Conservation (phyloP, 148 eudicot species). For the Tetragonia tetragonoides region DNA sequence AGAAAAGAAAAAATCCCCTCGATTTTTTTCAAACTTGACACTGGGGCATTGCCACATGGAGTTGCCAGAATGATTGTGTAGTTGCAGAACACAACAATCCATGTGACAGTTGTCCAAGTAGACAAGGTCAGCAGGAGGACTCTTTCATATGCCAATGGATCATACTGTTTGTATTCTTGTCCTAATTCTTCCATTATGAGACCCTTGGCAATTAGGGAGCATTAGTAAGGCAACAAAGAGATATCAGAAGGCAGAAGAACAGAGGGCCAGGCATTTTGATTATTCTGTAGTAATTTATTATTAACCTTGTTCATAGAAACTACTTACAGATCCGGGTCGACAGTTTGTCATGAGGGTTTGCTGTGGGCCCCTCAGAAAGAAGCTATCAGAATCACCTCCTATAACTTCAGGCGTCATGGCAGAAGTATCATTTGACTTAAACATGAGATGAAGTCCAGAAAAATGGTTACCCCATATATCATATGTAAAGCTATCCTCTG, state of each 20-base stretch:
- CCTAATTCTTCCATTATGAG: background rate
- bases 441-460: conserved; percentile 42
- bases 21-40: too few species aligned
- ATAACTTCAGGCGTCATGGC: conserved; percentile 22
- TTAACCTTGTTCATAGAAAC: conserved; percentile 44
- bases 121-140: too few species aligned
- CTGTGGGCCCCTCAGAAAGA: conserved; percentile 57
- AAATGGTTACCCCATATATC: conserved; percentile 92
- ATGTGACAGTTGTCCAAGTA: too few species aligned
- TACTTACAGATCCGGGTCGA: conserved; percentile 44
- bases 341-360: conserved; percentile 46
- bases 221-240: background rate
- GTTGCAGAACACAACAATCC: too few species aligned
- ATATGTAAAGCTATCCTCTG: conserved; percentile 50
- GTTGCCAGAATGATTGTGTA: too few species aligned
- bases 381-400: conserved; percentile 59
- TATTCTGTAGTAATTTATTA: conserved; percentile 18
- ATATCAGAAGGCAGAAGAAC: too few species aligned
- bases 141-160: too few species aligned
- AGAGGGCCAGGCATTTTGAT: background rate
- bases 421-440: conserved; percentile 29
- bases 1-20: too few species aligned
- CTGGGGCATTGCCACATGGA: too few species aligned
- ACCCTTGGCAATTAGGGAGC: background rate
- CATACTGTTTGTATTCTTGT: too few species aligned